Conservation (phyloP, 75 land plant species). For the Pinus taeda region DNA sequence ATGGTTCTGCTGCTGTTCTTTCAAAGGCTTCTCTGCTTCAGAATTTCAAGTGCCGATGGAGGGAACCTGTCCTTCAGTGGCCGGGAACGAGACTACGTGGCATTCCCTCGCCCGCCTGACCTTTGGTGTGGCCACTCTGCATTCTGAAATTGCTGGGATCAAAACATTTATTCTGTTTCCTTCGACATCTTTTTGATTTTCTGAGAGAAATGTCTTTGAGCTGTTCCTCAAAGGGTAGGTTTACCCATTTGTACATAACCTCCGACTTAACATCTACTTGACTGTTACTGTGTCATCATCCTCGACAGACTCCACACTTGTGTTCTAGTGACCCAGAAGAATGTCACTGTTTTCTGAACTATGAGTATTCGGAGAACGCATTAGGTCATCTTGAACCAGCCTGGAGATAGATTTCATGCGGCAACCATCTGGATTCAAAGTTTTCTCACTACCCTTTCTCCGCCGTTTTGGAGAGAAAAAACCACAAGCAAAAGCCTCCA, state of each 20-base stretch:
- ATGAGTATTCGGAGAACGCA: background rate
- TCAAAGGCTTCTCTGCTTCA: no score
- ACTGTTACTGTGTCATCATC: background rate
- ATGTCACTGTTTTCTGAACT: background rate
- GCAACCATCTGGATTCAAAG: background rate
- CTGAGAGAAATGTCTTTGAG: background rate
- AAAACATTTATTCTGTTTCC: no score
- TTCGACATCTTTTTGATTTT: background rate
- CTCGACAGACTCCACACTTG: background rate
- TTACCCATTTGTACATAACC: background rate
- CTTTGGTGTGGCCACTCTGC: no score
- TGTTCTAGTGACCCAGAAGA: background rate
- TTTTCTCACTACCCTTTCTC: constrained; percentile 8
- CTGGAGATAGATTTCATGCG: constrained; percentile 6
- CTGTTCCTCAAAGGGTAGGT: background rate
- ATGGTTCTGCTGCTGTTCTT: no score
- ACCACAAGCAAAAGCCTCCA: constrained; percentile 58
- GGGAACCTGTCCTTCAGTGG: no score
- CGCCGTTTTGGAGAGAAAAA: constrained; percentile 13
- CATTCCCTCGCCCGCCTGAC: no score
- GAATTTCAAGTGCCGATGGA: no score
- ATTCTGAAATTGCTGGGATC: no score
- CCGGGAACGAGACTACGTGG: no score
- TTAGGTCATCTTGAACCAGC: background rate
- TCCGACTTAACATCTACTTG: background rate